Percentiles rank a stretch among this genome's conserved stretches.
Conservation (phyloP, 805 yeast species). For the Schwanniomyces occidentalis region DNA sequence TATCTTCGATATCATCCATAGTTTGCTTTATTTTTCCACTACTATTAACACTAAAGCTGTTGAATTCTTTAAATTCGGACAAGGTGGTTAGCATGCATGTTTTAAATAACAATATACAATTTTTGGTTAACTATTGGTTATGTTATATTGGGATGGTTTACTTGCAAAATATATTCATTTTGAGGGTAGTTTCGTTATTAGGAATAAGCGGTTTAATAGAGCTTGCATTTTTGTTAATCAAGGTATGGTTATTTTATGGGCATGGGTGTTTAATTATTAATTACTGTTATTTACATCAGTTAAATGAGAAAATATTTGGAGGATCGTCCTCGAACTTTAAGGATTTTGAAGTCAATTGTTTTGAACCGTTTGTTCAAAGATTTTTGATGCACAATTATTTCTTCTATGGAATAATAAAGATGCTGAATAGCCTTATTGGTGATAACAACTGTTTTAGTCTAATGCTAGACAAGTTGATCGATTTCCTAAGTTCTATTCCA, state of each 20-base stretch:
- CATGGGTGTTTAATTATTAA: constrained; percentile 25
- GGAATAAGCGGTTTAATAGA: constrained; percentile 6
- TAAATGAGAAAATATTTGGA: constrained; percentile 7
- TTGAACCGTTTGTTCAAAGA: constrained; percentile 14
- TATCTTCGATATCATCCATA: too few species aligned
- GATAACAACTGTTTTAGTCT: not conserved
- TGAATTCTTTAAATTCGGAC: constrained; percentile 8
- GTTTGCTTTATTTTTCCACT: constrained; percentile 15
- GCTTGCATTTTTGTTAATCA: constrained; percentile 9
- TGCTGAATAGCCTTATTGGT: not conserved
- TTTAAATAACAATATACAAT: constrained; percentile 9
- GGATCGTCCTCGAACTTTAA: constrained; percentile 5
- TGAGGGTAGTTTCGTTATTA: constrained; percentile 10
- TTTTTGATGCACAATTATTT: constrained; percentile 2
- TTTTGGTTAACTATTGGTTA: constrained; percentile 24
- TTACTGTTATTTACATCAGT: constrained; percentile 12
- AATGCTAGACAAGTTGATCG: not conserved
- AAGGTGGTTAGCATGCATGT: constrained; percentile 1
- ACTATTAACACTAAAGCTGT: constrained; percentile 17
- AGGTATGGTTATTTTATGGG: constrained; percentile 23
- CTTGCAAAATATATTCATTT: constrained; percentile 11
- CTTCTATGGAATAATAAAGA: not conserved
- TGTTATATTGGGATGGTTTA: constrained; percentile 16
- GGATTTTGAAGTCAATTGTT: constrained; percentile 12
- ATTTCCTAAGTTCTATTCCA: constrained; percentile 1